Evolutionary conservation across 495 filamentous ascomycete genomes (phyloP), one percentile per base, ranked within the genome.

Genomic region (Lasiosphaeris hirsuta): DNA sequence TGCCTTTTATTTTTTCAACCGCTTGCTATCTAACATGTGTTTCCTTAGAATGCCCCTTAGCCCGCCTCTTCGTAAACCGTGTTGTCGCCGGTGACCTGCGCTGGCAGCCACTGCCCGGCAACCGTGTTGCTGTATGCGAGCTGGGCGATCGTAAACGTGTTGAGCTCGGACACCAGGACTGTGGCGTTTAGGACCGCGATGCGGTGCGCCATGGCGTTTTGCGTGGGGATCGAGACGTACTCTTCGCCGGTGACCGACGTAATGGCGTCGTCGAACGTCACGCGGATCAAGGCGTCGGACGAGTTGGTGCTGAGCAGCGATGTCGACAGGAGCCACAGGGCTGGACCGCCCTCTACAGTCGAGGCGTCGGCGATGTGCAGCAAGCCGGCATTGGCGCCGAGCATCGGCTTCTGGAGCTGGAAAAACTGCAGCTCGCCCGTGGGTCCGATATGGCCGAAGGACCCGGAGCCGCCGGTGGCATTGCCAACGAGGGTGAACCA

Each of bases 401-500:
- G 37, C 2, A 42, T 1, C 14, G 51, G 51, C 4, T 10, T 14
- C 38, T 40, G 2, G 2, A 53, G 38, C 4, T 18, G n/a, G 39
- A 53, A 43, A n/a, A 53, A 53, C 10, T 30, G 7, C 8, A 53
- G 37, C 7, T 42, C 39, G 11, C 39, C 39, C 15, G 14, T 41
- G 37, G 51, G 4, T 10, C 5, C 17, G 38, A 53, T 53, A 14
- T 19, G 51, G 7, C 51, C 51, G 15, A 53, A 53, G 17, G 51
- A 38, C 2, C 51, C 51, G 17, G 51, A 30, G 8, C 51, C 51
- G 13, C 51, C 51, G 38, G 38, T 53, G 15, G 37, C 19, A n/a
- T 53, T 53, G 17, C 51, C 51, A 15, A 38, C 51, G 38, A 53
- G 51, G 38, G 10, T 14, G 39, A 53, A 53, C 51, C 51, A 53